Conservation (phyloP, 2,329 filamentous ascomycete species). For the Xylaria sp. region DNA sequence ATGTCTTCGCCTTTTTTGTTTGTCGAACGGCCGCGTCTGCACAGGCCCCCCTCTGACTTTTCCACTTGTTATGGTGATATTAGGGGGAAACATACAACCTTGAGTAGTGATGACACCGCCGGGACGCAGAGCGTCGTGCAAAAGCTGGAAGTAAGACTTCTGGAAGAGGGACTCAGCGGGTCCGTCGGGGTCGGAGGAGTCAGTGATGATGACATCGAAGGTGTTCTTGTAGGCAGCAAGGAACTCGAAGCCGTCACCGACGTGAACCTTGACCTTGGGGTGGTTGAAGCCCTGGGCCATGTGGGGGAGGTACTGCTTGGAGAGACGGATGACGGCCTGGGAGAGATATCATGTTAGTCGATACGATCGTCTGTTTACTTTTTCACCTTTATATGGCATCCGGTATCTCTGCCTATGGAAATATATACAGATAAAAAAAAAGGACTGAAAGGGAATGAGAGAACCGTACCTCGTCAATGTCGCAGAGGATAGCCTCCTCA, state of each 20-base stretch:
- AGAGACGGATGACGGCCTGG: slow-evolving; percentile 90
- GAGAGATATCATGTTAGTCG: neutral
- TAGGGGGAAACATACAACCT: slow-evolving; percentile 96
- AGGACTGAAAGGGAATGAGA: neutral
- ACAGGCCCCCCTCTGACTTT: neutral
- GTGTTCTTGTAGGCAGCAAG: slow-evolving; percentile 91
- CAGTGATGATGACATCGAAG: slow-evolving; percentile 99
- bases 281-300: slow-evolving; percentile 93
- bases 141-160: slow-evolving; percentile 96
- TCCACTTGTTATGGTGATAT: slow-evolving; percentile 35
- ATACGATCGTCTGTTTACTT: neutral
- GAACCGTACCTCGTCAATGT: slow-evolving; percentile 79
- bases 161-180: slow-evolving; percentile 95
- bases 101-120: slow-evolving; percentile 99
- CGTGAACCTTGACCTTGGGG: slow-evolving; percentile 85
- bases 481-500: slow-evolving; percentile 92
- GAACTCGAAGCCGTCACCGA: slow-evolving; percentile 99
- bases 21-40: neutral
- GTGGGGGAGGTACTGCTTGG: slow-evolving; percentile 92
- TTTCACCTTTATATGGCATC: neutral
- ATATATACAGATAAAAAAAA: too few species aligned
- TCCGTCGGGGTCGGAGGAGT: slow-evolving; percentile 95
- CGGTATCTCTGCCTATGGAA: neutral
- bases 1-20: slow-evolving; percentile 17
- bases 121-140: slow-evolving; percentile 82